Evolutionary conservation across 768 basidiomycete species (phyloP), one percentile per base, ranked within the genome.

Genomic region (Austroboletus eburneus): DNA sequence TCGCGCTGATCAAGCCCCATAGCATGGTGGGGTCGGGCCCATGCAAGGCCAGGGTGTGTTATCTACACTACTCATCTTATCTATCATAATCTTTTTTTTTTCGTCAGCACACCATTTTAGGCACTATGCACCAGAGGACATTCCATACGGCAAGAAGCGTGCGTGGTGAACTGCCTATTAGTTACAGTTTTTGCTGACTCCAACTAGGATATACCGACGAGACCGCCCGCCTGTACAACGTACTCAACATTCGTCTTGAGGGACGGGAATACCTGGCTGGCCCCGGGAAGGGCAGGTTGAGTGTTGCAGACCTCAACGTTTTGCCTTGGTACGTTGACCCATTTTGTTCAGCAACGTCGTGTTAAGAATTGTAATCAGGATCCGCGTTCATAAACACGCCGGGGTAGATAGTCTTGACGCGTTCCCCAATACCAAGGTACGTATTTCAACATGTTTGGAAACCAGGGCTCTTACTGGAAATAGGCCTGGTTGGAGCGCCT

Each of bases 11-110:
- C 30, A 34, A 42, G 3, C 8, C 14, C 27, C 35, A 12, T 60
- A 87, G 83, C 86, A 89, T 59, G 88, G 86, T 2, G 88, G 85
- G 21, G 65, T 89, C 20, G 88, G 87, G 22, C 88, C 90, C n/a
- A 92, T 91, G 87, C 87, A 91, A 71, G 86, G 87, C 24, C 86
- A 89, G 69, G 62, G 67, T 64, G 39, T 25, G 43, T 25, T 16
- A 1, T 14, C 27, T 43, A n/a, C n/a, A n/a, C n/a, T n/a, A n/a
- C 27, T 12, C 12, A 27, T 27, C 12, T 27, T 12, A 27, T 27
- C 27, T 27, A 12, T 12, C 27, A 27, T 27, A 27, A 20, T 21
- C 33, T 5, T 23, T 34, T 37, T 16, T 21, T 27, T 16, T 21
- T 8, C 21, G 13, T 44, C 57, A 79, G 83, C 85, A 10, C 78